These are phyloP conservation scores for Beauveria bassiana DNA, from an alignment of 2,329 filamentous ascomycete genomes.

Conservation along the genomic window DNA sequence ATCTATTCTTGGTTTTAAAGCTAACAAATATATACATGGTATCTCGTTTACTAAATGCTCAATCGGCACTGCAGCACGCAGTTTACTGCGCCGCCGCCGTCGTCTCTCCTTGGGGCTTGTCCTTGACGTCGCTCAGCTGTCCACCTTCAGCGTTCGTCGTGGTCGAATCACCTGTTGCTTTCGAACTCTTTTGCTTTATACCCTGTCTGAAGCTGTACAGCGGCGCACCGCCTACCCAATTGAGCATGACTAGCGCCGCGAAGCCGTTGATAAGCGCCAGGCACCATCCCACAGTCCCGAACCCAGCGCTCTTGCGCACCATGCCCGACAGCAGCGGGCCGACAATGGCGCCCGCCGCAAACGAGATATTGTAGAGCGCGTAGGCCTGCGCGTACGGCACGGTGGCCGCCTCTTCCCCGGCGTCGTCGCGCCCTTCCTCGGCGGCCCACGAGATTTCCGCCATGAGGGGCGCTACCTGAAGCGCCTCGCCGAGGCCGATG, in stretches of 20 bases:
- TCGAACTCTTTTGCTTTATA: background rate
- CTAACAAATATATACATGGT: background rate
- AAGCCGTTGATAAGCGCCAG: slow-evolving; percentile 22
- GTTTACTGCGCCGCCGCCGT: background rate
- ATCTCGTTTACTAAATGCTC: background rate
- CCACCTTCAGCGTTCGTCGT: background rate
- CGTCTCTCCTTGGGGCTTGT: background rate
- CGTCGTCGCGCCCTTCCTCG: slow-evolving; percentile 3
- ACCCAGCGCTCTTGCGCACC: slow-evolving; percentile 25
- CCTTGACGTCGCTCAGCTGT: background rate
- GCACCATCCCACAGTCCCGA: slow-evolving; percentile 26
- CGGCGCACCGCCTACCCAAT: slow-evolving; percentile 22
- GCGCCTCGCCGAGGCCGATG: slow-evolving; percentile 22
- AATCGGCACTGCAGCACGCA: background rate
- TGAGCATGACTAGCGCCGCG: slow-evolving; percentile 20
- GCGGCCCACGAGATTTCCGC: slow-evolving; percentile 29
- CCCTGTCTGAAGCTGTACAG: background rate
- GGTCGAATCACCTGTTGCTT: background rate
- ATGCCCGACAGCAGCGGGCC: slow-evolving; percentile 28
- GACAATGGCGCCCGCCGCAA: slow-evolving; percentile 23
- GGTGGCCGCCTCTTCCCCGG: slow-evolving; percentile 12
- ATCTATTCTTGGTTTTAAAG: background rate
- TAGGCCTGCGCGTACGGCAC: slow-evolving; percentile 28
- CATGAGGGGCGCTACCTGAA: slow-evolving; percentile 28
- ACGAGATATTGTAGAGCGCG: slow-evolving; percentile 29